Percentiles rank a stretch among this genome's conserved stretches.
Conservation (phyloP, 1,284 basidiomycete genomes). For the Marasmius sp. region DNA sequence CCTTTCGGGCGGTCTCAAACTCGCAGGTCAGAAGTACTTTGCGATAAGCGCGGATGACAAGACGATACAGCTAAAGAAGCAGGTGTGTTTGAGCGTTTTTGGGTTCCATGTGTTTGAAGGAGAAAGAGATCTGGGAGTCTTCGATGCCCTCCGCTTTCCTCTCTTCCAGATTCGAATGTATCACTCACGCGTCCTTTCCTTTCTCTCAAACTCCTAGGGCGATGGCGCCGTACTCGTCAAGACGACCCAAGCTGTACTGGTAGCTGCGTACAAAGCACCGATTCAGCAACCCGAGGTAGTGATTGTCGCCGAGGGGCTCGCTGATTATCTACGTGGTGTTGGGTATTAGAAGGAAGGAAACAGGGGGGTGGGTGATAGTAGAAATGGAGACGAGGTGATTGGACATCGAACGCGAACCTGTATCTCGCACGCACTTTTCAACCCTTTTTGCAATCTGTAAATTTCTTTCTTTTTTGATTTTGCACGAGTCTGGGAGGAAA, state of each 20-base stretch:
- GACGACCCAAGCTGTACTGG: conserved; percentile 87
- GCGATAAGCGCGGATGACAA: conserved; percentile 58
- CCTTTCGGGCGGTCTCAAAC: conserved; percentile 64
- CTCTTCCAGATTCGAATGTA: conserved; percentile 1
- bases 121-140: too few species aligned
- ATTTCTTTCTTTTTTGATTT: too few species aligned
- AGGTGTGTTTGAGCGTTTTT: conserved; percentile 40
- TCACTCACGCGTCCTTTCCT: neutral
- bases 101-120: too few species aligned
- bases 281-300: conserved; percentile 74
- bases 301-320: conserved; percentile 71
- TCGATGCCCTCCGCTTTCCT: too few species aligned
- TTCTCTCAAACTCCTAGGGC: conserved; percentile 43
- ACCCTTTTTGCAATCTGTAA: too few species aligned
- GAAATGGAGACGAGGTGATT: too few species aligned
- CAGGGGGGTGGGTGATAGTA: neutral
- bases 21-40: conserved; percentile 84
- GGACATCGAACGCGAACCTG: too few species aligned
- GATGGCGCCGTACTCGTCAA: conserved; percentile 84
- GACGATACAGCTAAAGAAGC: conserved; percentile 82
- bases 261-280: conserved; percentile 77
- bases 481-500: too few species aligned
- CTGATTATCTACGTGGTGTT: conserved; percentile 76
- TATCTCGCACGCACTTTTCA: too few species aligned
- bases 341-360: conserved; percentile 46